Evolutionary conservation across 2,329 filamentous ascomycete species (phyloP).

Genomic region (Neurospora sp.): DNA sequence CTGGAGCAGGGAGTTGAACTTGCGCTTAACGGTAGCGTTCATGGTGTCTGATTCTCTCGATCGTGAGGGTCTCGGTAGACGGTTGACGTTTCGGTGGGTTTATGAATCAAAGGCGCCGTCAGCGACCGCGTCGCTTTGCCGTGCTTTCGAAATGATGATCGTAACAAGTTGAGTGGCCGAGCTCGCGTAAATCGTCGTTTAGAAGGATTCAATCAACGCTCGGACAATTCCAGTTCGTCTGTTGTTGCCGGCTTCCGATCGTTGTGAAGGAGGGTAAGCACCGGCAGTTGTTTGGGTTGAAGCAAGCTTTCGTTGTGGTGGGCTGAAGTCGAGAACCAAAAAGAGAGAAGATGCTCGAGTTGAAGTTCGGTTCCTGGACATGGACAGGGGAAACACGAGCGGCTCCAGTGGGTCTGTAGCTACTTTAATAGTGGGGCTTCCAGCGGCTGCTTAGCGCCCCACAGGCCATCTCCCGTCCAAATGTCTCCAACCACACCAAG

Average conservation of each 20-base stretch:
- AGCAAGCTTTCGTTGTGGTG: neutral
- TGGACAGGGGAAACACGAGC: neutral
- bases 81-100: neutral
- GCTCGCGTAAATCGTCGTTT: neutral
- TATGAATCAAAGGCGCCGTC: neutral
- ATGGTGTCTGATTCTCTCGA: conserved; percentile 30
- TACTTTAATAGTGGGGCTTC: neutral
- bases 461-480: neutral
- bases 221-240: neutral
- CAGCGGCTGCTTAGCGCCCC: neutral
- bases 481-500: neutral
- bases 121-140: neutral
- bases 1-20: conserved; percentile 69
- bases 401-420: neutral
- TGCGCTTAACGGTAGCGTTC: conserved; percentile 67
- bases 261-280: neutral
- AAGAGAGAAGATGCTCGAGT: neutral
- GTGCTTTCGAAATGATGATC: neutral
- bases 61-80: neutral
- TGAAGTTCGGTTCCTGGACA: neutral
- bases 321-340: neutral
- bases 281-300: neutral
- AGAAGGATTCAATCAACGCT: neutral
- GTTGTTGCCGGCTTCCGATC: neutral
- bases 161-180: neutral